Evolutionary conservation across 2,329 filamentous ascomycete genomes (phyloP).

Genomic region (Cladorrhinum sp.): DNA sequence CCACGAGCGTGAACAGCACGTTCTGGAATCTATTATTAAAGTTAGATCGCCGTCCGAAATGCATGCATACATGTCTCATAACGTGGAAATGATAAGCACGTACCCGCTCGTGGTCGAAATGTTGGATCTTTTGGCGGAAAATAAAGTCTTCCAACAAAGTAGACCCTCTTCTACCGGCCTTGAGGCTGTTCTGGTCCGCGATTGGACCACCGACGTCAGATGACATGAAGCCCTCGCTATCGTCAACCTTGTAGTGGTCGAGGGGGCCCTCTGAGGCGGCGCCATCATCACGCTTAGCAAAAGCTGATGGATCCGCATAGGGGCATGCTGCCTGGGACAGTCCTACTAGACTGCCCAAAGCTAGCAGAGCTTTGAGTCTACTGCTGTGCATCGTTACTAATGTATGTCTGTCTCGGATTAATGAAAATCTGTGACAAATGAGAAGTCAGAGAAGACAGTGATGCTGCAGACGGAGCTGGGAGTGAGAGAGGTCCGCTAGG

Average conservation of each 20-base stretch:
- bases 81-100: neutral
- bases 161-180: constrained; percentile 63
- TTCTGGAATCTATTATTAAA: constrained; percentile 50
- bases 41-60: too few relatives aligned
- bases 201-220: constrained; percentile 68
- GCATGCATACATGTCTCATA: neutral
- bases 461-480: neutral
- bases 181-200: constrained; percentile 63
- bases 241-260: constrained; percentile 45
- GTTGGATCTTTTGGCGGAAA: constrained; percentile 68
- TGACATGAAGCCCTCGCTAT: constrained; percentile 56
- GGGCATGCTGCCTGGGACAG: constrained; percentile 26
- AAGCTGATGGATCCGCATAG: constrained; percentile 21
- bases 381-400: constrained; percentile 18
- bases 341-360: constrained; percentile 21
- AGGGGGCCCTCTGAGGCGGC: constrained; percentile 26
- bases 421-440: neutral
- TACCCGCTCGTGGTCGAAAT: constrained; percentile 69
- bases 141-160: constrained; percentile 71
- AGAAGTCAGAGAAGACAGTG: neutral
- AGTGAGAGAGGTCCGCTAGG: neutral
- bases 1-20: constrained; percentile 69
- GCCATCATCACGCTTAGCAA: constrained; percentile 17
- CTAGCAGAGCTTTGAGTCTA: constrained; percentile 20
- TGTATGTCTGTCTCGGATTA: constrained; percentile 3